phyloP scores from a whole-genome alignment of 768 basidiomycete species.

The Trametes villosa region DNA sequence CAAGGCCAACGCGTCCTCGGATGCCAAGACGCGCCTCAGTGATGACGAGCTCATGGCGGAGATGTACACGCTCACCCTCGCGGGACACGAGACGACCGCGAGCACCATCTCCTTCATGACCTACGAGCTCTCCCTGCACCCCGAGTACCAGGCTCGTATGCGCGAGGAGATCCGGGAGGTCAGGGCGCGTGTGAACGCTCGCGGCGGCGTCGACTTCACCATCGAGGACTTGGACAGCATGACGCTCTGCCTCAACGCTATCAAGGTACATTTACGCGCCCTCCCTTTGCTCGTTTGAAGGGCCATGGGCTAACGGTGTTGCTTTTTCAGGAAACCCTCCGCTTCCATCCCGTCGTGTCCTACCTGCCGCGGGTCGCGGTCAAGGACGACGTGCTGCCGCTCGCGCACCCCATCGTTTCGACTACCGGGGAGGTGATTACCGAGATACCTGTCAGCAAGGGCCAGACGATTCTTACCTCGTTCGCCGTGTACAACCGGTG shows the following conservation, averaged over 20 bases:
- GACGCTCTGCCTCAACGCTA: constrained; percentile 1
- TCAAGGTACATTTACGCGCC: constrained; percentile 14
- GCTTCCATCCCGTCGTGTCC: constrained; percentile 25
- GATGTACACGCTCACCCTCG: constrained; percentile 22
- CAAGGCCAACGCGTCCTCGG: constrained; percentile 26
- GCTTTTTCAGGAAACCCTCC: constrained; percentile 27
- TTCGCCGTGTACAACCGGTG: constrained; percentile 18
- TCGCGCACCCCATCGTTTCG: constrained; percentile 13
- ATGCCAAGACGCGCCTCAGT: constrained; percentile 12
- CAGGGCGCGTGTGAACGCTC: not conserved
- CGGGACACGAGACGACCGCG: constrained; percentile 24
- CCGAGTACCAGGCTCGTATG: constrained; percentile 17
- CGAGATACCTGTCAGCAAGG: constrained; percentile 13
- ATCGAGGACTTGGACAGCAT: constrained; percentile 19
- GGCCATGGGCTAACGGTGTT: not conserved
- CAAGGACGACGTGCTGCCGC: constrained; percentile 32
- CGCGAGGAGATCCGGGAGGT: constrained; percentile 20
- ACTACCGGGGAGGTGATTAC: not conserved
- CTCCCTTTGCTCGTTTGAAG: not conserved
- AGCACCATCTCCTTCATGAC: constrained; percentile 18
- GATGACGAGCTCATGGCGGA: constrained; percentile 25
- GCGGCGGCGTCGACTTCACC: constrained; percentile 17
- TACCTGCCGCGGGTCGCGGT: constrained; percentile 25
- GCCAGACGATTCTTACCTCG: constrained; percentile 2
- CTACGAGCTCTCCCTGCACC: constrained; percentile 19